Base-by-base conservation (phyloP, 257 asterid genomes). In the Ophiorrhiza pumila region DNA sequence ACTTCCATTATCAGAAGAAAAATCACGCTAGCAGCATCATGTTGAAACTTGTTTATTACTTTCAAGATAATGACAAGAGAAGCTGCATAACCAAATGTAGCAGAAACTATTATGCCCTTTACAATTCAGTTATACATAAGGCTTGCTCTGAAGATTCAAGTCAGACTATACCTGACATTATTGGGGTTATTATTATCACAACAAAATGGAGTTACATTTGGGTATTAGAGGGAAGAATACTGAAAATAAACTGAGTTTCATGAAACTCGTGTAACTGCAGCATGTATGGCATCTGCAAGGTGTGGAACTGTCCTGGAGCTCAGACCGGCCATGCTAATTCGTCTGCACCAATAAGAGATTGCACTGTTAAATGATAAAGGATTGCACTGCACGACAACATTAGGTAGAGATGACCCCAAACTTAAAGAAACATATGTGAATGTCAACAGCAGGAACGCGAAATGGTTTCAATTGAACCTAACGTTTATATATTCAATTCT, bases 281-380 rank as follows among this genome's bases (percentile, higher is more conserved):
- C 96, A 76, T 92, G 98, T 71, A 95, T 92, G 1, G 99, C 99
- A 79, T 92, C 98, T 45, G 97, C 86, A 12, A 95, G 97, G 78
- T 87, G 98, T 75, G 99, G 94, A 69, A 92, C 97, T 34, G 96
- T 92, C 78, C 79, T 89, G 52, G 97, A 83, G 86, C 96, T 89
- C 84, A 95, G 82, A 25, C 99, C 99, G 22, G 99, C 99, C 96
- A 91, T 94, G 84, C 98, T 93, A 65, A 93, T 93, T 77, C 97
- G 86, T 77, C 98, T 93, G 93, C 85, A 80, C 45, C 57, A 80
- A 69, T 39, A 29, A 35, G 69, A 23, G n/a, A 74, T n/a, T 61
- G 10, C 31, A 12, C 25, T 20, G 42, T 49, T 20, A 71, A 31
- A 43, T 3, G 7, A 27, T 22, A 7, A 13, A 69, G 35, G 57